Percentiles rank a stretch among this genome's conserved stretches.
phyloP scores from a whole-genome alignment of 768 basidiomycete species.

The Boletus rubropictus region DNA sequence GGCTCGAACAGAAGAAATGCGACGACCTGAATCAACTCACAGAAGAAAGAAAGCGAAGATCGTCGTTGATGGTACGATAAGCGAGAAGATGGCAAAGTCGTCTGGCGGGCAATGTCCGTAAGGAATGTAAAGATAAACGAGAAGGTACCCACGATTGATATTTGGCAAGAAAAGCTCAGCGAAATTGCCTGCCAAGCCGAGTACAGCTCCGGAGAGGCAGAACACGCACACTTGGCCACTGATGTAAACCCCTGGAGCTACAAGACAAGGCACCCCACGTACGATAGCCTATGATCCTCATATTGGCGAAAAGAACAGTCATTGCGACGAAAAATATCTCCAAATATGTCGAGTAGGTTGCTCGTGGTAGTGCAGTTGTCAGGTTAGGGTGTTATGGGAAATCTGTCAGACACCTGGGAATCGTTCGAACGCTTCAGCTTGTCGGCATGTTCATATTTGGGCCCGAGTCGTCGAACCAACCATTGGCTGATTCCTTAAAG shows the following conservation, averaged over 20 bases:
- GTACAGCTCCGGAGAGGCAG: conserved; percentile 43
- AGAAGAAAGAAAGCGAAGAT: conserved; percentile 56
- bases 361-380: conserved; percentile 4
- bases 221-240: conserved; percentile 33
- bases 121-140: not conserved
- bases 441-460: conserved; percentile 20
- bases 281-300: conserved; percentile 51
- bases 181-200: conserved; percentile 66
- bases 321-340: conserved; percentile 28
- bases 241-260: conserved; percentile 19
- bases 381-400: conserved; percentile 5
- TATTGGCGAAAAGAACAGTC: conserved; percentile 57
- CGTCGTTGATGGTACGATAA: conserved; percentile 60
- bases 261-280: conserved; percentile 21
- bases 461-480: conserved; percentile 4
- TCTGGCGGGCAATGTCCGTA: conserved; percentile 33
- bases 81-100: conserved; percentile 65
- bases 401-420: conserved; percentile 15
- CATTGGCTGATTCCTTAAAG: not conserved
- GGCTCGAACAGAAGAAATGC: not conserved
- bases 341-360: conserved; percentile 3
- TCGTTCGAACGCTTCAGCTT: not conserved
- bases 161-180: conserved; percentile 61
- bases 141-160: conserved; percentile 47
- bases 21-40: conserved; percentile 33